Conservation (phyloP, 805 yeast species). For the Barnettozyma populi region DNA sequence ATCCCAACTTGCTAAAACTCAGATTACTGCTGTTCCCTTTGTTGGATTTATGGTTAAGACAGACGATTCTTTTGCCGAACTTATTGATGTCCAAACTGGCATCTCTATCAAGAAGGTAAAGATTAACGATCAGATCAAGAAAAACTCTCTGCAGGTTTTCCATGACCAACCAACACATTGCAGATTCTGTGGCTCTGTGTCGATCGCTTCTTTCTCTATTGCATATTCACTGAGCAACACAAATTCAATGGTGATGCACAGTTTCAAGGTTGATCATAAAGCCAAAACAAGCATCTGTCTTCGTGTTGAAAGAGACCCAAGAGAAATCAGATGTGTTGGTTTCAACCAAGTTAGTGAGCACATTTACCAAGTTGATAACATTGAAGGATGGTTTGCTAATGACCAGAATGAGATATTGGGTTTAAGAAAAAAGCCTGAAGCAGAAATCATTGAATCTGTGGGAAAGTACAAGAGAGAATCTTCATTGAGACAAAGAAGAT, state of each 20-base stretch:
- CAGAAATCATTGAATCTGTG: conserved; percentile 22
- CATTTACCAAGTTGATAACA: conserved; percentile 57
- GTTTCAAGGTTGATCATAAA: conserved; percentile 63
- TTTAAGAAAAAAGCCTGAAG: conserved; percentile 39
- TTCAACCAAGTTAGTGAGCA: conserved; percentile 70
- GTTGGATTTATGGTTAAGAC: conserved; percentile 72
- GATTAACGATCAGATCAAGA: conserved; percentile 51
- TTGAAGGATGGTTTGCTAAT: conserved; percentile 77
- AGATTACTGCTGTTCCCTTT: conserved; percentile 54
- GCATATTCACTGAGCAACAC: conserved; percentile 60
- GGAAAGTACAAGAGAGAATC: conserved; percentile 10
- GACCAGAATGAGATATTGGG: conserved; percentile 78
- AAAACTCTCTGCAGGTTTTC: conserved; percentile 55
- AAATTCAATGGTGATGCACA: conserved; percentile 60
- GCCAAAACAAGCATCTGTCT: conserved; percentile 79
- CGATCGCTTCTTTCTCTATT: conserved; percentile 65
- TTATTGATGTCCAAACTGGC: conserved; percentile 77
- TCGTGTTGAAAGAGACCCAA: conserved; percentile 87
- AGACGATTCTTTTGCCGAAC: conserved; percentile 48
- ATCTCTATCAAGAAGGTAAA: conserved; percentile 54
- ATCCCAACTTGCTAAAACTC: conserved; percentile 4
- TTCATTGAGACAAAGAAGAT: conserved; percentile 15
- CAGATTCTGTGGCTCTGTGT: conserved; percentile 85
- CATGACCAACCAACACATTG: conserved; percentile 88
- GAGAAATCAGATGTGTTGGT: conserved; percentile 87